phyloP scores from a whole-genome alignment of 805 yeast genomes.

The Metschnikowia bowlesiae region DNA sequence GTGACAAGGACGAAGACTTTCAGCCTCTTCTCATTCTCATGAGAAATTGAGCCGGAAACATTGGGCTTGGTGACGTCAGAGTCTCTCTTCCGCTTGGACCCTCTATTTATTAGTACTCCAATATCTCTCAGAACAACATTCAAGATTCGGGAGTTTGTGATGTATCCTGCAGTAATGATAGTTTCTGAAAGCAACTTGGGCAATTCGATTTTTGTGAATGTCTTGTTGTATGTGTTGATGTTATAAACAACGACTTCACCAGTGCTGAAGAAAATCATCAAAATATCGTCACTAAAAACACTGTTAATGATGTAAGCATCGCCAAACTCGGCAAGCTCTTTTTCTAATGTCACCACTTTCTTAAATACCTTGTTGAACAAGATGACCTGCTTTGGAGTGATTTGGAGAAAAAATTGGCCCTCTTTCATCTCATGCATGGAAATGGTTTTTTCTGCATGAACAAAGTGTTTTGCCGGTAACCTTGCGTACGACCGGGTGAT shows the following conservation, averaged over 20 bases:
- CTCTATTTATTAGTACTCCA: slow-evolving; percentile 22
- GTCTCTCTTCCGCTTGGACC: slow-evolving; percentile 29
- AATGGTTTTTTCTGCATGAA: slow-evolving; percentile 59
- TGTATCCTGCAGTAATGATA: slow-evolving; percentile 67
- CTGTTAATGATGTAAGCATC: slow-evolving; percentile 65
- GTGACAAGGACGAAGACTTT: slow-evolving; percentile 62
- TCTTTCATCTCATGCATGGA: slow-evolving; percentile 57
- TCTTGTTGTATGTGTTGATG: slow-evolving; percentile 36
- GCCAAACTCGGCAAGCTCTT: slow-evolving; percentile 22
- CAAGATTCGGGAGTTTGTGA: slow-evolving; percentile 48
- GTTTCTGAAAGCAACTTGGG: slow-evolving; percentile 41
- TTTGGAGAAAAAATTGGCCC: slow-evolving; percentile 64
- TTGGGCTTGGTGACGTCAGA: slow-evolving; percentile 3
- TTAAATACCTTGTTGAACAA: slow-evolving; percentile 59
- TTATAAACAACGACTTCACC: slow-evolving; percentile 63
- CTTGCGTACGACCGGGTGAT: slow-evolving; percentile 59
- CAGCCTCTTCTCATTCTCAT: slow-evolving; percentile 23
- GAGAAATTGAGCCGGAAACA: neutral
- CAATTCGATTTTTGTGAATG: slow-evolving; percentile 31
- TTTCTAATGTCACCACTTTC: slow-evolving; percentile 45
- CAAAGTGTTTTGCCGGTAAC: slow-evolving; percentile 57
- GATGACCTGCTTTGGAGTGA: slow-evolving; percentile 60
- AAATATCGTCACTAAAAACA: slow-evolving; percentile 55
- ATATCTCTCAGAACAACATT: slow-evolving; percentile 35
- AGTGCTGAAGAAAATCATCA: slow-evolving; percentile 58